Evolutionary conservation across 331 rosid genomes (phyloP), one percentile per base, ranked within the genome.

Genomic region (Acacia pycnantha): DNA sequence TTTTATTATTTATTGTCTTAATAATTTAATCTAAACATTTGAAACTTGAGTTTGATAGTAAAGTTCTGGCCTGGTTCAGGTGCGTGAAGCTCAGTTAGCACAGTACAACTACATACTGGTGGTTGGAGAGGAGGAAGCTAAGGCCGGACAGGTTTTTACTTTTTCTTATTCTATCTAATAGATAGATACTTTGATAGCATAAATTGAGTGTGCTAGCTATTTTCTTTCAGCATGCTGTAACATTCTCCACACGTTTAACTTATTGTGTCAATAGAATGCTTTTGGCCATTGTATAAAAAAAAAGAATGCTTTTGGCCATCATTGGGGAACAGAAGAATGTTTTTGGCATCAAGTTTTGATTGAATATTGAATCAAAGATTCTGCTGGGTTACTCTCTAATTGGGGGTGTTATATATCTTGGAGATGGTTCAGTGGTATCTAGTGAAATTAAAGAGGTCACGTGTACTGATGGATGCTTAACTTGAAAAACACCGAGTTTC

Each of bases 91-190:
- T 35, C 98, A 91, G 77, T 76, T 96, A 81, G 97, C 98, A 21
- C 98, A 94, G 71, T 96, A 90, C 85, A 96, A 96, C 88, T 96
- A 74, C 82, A 96, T 96, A 83, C 85, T 94, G 89, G 98, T 96
- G 76, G 99, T 96, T 44, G 99, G 99, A 16, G 99, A 96, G 87
- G 91, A 96, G 82, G 99, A 96, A 77, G 95, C 95, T 47, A 89
- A 89, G 69, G 85, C 93, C 5, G 98, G 97, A 90, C 97, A 93
- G 99, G 99, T 93, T 83, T 80, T 77, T n/a, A 74, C 35, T 50
- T n/a, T 82, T 73, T 14, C 67, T 70, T 37, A 50, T 70, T 27
- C 59, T 77, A 74, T 76, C 46, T 43, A 26, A 48, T 58, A 2
- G 64, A 69, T 83, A 43, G 43, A 37, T 71, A 16, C 2, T 41